Conservation (phyloP, 306 rosid species). For the Hippophae rhamnoides region DNA sequence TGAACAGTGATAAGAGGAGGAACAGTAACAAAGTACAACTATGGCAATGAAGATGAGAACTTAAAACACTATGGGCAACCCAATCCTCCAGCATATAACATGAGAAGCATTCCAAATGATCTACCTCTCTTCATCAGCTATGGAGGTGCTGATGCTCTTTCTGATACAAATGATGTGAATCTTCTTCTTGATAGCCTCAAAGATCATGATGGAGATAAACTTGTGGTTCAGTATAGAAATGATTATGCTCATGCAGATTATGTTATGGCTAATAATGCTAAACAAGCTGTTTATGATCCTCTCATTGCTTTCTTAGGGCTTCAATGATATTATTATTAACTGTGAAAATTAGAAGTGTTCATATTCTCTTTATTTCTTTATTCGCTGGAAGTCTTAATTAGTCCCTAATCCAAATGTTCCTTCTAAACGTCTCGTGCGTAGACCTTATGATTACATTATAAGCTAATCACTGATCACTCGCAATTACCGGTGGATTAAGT, state of each 20-base stretch:
- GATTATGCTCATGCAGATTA: constrained; percentile 32
- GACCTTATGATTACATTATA: too few relatives aligned
- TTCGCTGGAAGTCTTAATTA: background rate
- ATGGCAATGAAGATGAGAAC: constrained; percentile 15
- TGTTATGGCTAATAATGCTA: constrained; percentile 30
- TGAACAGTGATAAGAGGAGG: constrained; percentile 26
- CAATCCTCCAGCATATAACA: constrained; percentile 20
- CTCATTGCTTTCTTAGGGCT: constrained; percentile 25
- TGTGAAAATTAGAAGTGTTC: background rate
- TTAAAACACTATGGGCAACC: constrained; percentile 20
- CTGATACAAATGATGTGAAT: constrained; percentile 24
- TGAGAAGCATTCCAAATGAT: constrained; percentile 20
- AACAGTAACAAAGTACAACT: constrained; percentile 20
- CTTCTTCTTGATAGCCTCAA: constrained; percentile 16
- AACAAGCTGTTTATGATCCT: constrained; percentile 30
- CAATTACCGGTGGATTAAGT: too few relatives aligned
- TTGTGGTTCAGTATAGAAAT: constrained; percentile 23
- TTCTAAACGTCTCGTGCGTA: background rate
- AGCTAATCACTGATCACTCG: too few relatives aligned
- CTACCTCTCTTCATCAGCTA: constrained; percentile 29
- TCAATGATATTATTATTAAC: constrained; percentile 8
- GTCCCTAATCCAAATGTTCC: background rate
- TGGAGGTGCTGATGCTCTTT: constrained; percentile 29
- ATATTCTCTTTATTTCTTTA: background rate
- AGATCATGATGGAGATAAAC: constrained; percentile 26